Base-by-base conservation (phyloP, 208 protist genomes). In the Acanthamoeba triangularis region DNA sequence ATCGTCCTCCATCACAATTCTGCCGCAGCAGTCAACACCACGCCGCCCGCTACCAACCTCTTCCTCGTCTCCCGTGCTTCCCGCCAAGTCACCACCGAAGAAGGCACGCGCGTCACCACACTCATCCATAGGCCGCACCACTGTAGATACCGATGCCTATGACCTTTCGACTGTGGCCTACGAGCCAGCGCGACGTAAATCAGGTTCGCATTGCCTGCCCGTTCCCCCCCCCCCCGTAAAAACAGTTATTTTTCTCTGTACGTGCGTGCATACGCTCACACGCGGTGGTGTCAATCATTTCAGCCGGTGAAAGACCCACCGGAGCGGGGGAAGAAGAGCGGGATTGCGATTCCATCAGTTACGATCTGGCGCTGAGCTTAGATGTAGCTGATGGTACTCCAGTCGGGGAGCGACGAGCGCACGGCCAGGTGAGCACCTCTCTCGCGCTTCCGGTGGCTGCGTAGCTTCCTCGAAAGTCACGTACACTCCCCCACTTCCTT, bases 101-200 rank as follows among this genome's bases (percentile, higher is more conserved):
- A 33, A 41, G 33, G 30, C 69, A n/a, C 61, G 61, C 25, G 61
- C 61, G 61, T 67, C 61, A 8, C 28, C 61, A 11, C 28, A 30
- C 61, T 30, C 61, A 10, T 3, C 61, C 25, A 25, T 23, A 23
- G 25, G 61, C 33, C 69, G 69, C 14, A 11, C 69, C 69, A 78
- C 30, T 41, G 69, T 44, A 41, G 33, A 78, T 41, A 44, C 11
- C 69, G 44, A 87, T 59, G 78, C 28, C 41, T 87, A 87, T 28
- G 78, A 87, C 44, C 78, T 87, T 41, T 87, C 78, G 37, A 87
- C 78, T 18, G 52, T 87, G 16, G 78, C 78, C 52, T 87, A 87
- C 44, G 47, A 59, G 7, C 28, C 47, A 37, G 14, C 78, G 28
- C 78, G 8, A 87, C 41, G 52, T 4, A 56, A 33, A 72, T 72